Percentiles rank a stretch among this genome's conserved stretches.
Evolutionary conservation across 2,329 filamentous ascomycete species (phyloP).

Genomic region (Beauveria sp.): DNA sequence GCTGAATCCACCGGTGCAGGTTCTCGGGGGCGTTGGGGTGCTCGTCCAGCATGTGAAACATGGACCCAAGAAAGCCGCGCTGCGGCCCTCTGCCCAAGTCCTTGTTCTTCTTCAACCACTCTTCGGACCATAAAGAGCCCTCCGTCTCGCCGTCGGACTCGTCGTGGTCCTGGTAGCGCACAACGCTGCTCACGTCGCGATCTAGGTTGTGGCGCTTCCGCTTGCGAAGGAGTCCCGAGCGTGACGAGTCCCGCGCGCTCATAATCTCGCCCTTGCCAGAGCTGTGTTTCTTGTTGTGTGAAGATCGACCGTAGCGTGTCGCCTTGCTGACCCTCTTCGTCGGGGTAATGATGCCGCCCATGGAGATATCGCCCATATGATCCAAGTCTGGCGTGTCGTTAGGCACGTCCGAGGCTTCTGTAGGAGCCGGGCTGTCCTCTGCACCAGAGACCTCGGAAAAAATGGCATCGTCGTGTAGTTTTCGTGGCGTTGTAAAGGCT

Average conservation of each 20-base stretch:
- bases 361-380: slow-evolving; percentile 33
- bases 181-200: slow-evolving; percentile 44
- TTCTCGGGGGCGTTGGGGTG: slow-evolving; percentile 53
- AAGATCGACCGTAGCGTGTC: slow-evolving; percentile 35
- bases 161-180: slow-evolving; percentile 35
- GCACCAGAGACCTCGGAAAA: slow-evolving; percentile 49
- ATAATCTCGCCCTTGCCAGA: slow-evolving; percentile 61
- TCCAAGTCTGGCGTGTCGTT: slow-evolving; percentile 47
- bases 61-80: slow-evolving; percentile 30
- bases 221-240: slow-evolving; percentile 43
- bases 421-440: slow-evolving; percentile 53
- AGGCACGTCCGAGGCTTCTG: slow-evolving; percentile 47
- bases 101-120: slow-evolving; percentile 19
- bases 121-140: slow-evolving; percentile 19
- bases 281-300: slow-evolving; percentile 32
- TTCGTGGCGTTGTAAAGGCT: slow-evolving; percentile 56
- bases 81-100: slow-evolving; percentile 11
- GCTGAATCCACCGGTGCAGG: slow-evolving; percentile 50
- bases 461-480: slow-evolving; percentile 44
- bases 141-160: slow-evolving; percentile 45
- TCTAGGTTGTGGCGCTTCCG: slow-evolving; percentile 45
- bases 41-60: slow-evolving; percentile 46
- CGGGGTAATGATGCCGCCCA: slow-evolving; percentile 36
- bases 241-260: slow-evolving; percentile 31
- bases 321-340: slow-evolving; percentile 36